phyloP scores from a whole-genome alignment of 441 rosid species.

The Adansonia rubrostipa region DNA sequence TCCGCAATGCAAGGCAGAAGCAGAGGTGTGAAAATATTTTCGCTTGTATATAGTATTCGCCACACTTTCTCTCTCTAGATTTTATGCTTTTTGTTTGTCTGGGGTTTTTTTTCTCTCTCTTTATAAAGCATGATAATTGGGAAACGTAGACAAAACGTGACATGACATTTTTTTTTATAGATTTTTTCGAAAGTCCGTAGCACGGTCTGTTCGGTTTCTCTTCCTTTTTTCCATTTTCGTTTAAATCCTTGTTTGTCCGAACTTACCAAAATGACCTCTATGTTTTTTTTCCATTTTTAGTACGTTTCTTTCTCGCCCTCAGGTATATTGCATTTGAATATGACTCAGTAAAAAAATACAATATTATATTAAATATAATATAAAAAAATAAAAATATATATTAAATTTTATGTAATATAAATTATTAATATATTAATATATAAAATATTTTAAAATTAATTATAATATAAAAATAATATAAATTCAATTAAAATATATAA shows the following conservation, averaged over 20 bases:
- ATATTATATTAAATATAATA: too few species aligned
- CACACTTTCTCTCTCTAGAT: not conserved
- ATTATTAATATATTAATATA: too few species aligned
- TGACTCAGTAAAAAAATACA: too few species aligned
- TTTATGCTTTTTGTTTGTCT: too few species aligned
- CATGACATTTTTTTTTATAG: not conserved
- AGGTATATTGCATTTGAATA: too few species aligned
- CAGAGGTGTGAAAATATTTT: slow-evolving; percentile 1
- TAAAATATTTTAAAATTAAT: too few species aligned
- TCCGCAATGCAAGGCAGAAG: slow-evolving; percentile 16
- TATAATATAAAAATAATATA: too few species aligned
- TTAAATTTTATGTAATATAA: too few species aligned
- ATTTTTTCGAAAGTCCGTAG: not conserved
- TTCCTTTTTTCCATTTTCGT: not conserved
- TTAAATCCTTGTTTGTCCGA: not conserved
- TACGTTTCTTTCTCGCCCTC: not conserved
- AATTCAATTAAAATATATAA: too few species aligned
- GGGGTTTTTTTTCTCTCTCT: too few species aligned
- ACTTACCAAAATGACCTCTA: not conserved
- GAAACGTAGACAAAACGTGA: not conserved
- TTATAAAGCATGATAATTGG: not conserved
- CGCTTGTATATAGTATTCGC: not conserved
- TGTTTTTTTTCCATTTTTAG: not conserved
- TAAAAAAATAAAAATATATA: not conserved
- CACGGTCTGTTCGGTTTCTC: not conserved